Evolutionary conservation across 306 rosid genomes (phyloP).

Genomic region (Dryas drummondii): DNA sequence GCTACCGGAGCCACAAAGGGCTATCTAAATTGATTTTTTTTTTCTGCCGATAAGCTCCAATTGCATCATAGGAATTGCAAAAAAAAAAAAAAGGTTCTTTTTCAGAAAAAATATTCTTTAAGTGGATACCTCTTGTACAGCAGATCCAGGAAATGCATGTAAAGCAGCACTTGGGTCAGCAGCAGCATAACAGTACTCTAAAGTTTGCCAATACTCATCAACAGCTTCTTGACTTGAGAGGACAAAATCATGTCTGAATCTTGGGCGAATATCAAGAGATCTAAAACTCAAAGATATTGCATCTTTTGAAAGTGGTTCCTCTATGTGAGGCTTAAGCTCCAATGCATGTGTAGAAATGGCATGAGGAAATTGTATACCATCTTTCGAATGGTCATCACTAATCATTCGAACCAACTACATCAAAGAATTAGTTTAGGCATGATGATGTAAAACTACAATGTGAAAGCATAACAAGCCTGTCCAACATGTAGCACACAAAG

Average conservation of each 20-base stretch:
- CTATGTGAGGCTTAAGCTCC: slow-evolving; percentile 90
- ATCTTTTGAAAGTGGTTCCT: slow-evolving; percentile 80
- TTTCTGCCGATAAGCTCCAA: too few species aligned
- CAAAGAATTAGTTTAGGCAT: slow-evolving; percentile 32
- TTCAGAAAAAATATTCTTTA: neutral
- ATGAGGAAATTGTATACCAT: slow-evolving; percentile 35
- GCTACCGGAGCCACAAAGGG: too few species aligned
- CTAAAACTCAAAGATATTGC: slow-evolving; percentile 52
- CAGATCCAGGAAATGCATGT: slow-evolving; percentile 92
- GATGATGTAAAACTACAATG: slow-evolving; percentile 11
- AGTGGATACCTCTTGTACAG: slow-evolving; percentile 70
- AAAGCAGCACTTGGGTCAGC: slow-evolving; percentile 72
- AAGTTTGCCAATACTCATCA: slow-evolving; percentile 86
- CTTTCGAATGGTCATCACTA: slow-evolving; percentile 44
- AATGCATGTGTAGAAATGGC: slow-evolving; percentile 57
- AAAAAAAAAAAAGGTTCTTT: neutral
- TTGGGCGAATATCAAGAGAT: slow-evolving; percentile 79
- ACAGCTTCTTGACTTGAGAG: slow-evolving; percentile 74
- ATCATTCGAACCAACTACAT: slow-evolving; percentile 75
- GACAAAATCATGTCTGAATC: slow-evolving; percentile 92
- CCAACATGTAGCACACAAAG: neutral
- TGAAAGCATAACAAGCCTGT: slow-evolving; percentile 2
- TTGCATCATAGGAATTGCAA: neutral
- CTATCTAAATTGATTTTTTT: too few species aligned
- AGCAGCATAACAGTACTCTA: slow-evolving; percentile 85